Percentiles rank a stretch among this genome's conserved stretches.
Evolutionary conservation across 1,139 yeast species (phyloP).

Genomic region (Magnusiomyces tetraspermus): DNA sequence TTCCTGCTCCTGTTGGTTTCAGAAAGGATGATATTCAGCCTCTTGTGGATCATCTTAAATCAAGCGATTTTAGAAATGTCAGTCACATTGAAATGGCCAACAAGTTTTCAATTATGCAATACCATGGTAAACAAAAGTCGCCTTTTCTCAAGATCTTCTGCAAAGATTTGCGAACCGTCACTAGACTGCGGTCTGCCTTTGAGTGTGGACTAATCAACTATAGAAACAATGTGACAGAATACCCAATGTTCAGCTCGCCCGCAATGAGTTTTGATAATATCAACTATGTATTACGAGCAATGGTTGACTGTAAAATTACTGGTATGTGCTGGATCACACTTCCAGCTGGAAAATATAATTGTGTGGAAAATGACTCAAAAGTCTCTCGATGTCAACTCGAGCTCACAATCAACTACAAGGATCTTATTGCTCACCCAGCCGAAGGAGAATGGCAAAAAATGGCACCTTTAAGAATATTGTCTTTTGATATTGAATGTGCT

Average conservation of each 20-base stretch:
- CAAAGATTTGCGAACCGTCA: constrained; percentile 54
- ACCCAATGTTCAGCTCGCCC: constrained; percentile 17
- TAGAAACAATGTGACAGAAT: constrained; percentile 45
- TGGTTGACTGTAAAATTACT: constrained; percentile 75
- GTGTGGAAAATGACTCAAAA: constrained; percentile 35
- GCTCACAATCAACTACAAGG: constrained; percentile 55
- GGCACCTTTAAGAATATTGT: constrained; percentile 87
- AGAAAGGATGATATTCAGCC: constrained; percentile 43
- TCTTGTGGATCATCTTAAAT: constrained; percentile 41
- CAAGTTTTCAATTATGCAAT: constrained; percentile 94
- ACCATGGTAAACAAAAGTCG: constrained; percentile 62
- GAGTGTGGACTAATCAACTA: constrained; percentile 75
- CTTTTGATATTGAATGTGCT: constrained; percentile 97
- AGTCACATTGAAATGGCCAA: constrained; percentile 52
- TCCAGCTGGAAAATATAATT: constrained; percentile 59
- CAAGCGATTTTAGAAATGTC: constrained; percentile 21
- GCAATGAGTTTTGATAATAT: constrained; percentile 80
- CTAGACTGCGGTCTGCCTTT: constrained; percentile 63
- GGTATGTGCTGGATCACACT: constrained; percentile 98
- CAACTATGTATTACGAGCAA: constrained; percentile 71
- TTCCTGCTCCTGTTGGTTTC: constrained; percentile 81
- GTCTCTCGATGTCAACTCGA: constrained; percentile 83
- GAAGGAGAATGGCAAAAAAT: constrained; percentile 92
- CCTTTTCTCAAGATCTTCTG: constrained; percentile 72
- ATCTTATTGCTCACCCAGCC: constrained; percentile 69